A percentile compares a stretch with the other conserved stretches of the same genome.
These are phyloP conservation scores for Apiospora sp. DNA, from an alignment of 2,329 filamentous ascomycete species.

Conservation along the genomic window DNA sequence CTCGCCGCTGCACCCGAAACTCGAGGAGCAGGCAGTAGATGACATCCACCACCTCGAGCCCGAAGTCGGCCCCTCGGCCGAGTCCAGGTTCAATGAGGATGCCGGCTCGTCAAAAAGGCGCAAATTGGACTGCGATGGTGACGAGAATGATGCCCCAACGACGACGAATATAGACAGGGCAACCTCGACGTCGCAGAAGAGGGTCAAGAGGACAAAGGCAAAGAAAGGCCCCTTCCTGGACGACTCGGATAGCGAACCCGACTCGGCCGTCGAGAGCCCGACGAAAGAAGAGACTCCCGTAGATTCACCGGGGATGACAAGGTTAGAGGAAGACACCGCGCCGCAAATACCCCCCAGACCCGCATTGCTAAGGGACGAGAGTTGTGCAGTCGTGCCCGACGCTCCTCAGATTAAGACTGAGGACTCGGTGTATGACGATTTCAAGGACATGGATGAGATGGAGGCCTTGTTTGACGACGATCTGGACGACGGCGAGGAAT, in stretches of 20 bases:
- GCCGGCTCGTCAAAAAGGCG: constrained; percentile 49
- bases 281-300: background rate
- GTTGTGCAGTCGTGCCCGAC: constrained; percentile 35
- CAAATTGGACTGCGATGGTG: constrained; percentile 45
- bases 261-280: background rate
- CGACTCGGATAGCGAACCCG: constrained; percentile 67
- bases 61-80: constrained; percentile 34
- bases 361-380: constrained; percentile 37
- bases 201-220: constrained; percentile 27
- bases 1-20: constrained; percentile 35
- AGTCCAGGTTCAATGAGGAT: constrained; percentile 52
- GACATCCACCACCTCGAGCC: constrained; percentile 34
- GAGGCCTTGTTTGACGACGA: constrained; percentile 65
- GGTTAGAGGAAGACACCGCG: constrained; percentile 26
- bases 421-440: constrained; percentile 40
- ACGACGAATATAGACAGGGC: constrained; percentile 32
- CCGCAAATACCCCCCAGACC: constrained; percentile 29
- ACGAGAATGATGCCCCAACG: constrained; percentile 38
- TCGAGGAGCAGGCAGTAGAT: constrained; percentile 29
- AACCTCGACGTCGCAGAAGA: constrained; percentile 28
- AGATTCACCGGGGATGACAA: constrained; percentile 25
- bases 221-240: constrained; percentile 71
- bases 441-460: constrained; percentile 52
- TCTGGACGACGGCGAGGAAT: constrained; percentile 68
- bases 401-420: constrained; percentile 33